Percentiles rank a stretch among this genome's conserved stretches.
These are phyloP conservation scores for Corrigiola litoralis DNA, from an alignment of 179 eudicot genomes.

Conservation along the genomic window DNA sequence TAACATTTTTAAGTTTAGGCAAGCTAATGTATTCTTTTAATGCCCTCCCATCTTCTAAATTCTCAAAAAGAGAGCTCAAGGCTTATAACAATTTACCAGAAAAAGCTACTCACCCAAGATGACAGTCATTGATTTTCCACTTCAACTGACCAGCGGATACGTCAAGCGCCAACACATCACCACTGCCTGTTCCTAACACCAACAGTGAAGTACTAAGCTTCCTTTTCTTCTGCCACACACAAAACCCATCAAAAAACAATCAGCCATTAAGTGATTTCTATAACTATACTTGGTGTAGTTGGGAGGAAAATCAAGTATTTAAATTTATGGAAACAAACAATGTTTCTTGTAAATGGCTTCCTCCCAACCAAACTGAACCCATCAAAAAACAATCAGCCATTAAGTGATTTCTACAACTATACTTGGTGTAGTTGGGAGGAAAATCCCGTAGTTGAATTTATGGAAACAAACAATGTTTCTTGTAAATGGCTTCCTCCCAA, in stretches of 20 bases:
- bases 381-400: neutral
- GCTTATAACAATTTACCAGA: neutral
- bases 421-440: too few species aligned
- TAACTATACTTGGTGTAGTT: too few species aligned
- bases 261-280: neutral
- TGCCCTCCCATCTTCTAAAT: neutral
- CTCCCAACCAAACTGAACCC: too few species aligned
- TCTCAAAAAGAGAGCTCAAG: neutral
- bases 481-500: too few species aligned
- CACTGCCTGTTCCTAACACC: conserved; percentile 87
- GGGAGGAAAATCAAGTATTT: too few species aligned
- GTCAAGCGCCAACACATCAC: conserved; percentile 78
- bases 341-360: too few species aligned
- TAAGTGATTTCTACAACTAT: too few species aligned
- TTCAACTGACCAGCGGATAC: conserved; percentile 79
- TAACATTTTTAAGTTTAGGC: too few species aligned
- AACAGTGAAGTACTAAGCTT: conserved; percentile 64
- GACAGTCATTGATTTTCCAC: conserved; percentile 88
- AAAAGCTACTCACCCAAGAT: conserved; percentile 71
- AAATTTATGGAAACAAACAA: too few species aligned
- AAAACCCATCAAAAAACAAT: conserved; percentile 7
- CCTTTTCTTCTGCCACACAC: conserved; percentile 63
- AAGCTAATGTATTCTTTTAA: too few species aligned
- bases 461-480: too few species aligned
- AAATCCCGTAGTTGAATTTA: too few species aligned